A percentile compares a stretch with the other conserved stretches of the same genome.
Conservation (phyloP, 345 rosid genomes). For the Rhodamnia rubescens region DNA sequence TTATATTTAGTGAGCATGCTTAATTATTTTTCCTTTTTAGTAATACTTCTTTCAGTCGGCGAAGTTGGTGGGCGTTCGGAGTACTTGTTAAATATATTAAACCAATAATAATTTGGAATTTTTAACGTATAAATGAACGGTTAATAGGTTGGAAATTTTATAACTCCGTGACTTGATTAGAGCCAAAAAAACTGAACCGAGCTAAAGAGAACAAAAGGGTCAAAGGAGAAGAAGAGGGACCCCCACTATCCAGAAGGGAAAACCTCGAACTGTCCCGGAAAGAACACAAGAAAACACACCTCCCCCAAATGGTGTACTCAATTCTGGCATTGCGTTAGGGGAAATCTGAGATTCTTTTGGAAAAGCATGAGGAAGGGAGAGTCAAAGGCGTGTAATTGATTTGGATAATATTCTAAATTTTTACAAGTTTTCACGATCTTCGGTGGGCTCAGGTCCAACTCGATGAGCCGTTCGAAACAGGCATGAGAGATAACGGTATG, state of each 20-base stretch:
- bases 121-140: not conserved
- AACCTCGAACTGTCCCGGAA: not conserved
- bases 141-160: not conserved
- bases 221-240: not conserved
- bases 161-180: not conserved
- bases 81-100: no score
- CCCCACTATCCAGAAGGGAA: not conserved
- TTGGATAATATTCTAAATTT: not conserved
- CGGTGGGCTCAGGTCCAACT: not conserved
- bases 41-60: no score
- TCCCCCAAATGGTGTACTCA: not conserved
- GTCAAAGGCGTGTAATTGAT: not conserved
- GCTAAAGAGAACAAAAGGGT: not conserved
- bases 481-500: not conserved
- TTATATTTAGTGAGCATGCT: no score
- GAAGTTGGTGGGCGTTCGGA: no score
- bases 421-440: not conserved
- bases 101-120: not conserved
- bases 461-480: not conserved
- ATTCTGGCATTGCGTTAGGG: not conserved
- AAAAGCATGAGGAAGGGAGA: not conserved
- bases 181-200: not conserved
- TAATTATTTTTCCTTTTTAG: no score
- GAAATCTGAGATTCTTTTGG: not conserved
- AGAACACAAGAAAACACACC: no score